phyloP scores from a whole-genome alignment of 139 green algal genomes.

The Microglena sp. region DNA sequence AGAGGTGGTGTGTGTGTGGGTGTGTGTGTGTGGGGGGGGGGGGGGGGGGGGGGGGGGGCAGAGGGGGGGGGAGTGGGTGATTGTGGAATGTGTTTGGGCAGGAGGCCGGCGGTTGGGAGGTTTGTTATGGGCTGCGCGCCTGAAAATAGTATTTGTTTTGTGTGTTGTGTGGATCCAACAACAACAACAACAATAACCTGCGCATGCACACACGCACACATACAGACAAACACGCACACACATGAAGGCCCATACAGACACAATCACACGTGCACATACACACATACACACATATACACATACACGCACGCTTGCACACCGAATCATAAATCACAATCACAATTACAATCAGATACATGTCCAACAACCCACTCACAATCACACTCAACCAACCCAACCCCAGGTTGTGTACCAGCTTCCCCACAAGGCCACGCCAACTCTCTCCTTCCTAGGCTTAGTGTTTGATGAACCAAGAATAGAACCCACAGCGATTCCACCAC shows the following conservation, averaged over 20 bases:
- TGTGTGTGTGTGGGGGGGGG: constrained; percentile 4
- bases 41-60: no score
- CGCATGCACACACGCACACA: constrained; percentile 3
- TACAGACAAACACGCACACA: constrained; percentile 7
- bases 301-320: no score
- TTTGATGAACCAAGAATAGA: constrained; percentile 21
- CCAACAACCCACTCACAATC: no score
- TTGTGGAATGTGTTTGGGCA: no score
- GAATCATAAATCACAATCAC: no score
- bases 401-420: not conserved
- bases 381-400: no score
- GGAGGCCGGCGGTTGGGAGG: no score
- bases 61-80: not conserved
- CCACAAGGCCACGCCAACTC: constrained; percentile 9
- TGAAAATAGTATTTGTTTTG: no score
- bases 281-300: no score
- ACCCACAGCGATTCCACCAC: no score
- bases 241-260: not conserved
- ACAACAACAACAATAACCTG: not conserved
- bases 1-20: constrained; percentile 1
- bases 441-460: constrained; percentile 20
- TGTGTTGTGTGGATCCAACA: constrained; percentile 5
- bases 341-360: no score
- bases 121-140: no score
- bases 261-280: not conserved